Conservation (phyloP, 345 rosid genomes). For the Eutrema japonicum region DNA sequence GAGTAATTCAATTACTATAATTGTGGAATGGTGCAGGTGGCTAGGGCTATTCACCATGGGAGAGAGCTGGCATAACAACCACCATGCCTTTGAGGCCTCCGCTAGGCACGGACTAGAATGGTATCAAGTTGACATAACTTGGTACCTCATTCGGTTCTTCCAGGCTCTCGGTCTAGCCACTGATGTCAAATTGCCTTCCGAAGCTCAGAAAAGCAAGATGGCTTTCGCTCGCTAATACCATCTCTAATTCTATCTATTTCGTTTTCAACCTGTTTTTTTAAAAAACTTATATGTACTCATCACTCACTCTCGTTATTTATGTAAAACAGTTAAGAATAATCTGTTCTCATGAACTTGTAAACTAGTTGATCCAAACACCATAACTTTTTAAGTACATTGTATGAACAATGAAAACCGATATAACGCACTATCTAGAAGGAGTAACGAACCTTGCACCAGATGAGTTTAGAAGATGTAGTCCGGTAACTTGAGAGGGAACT, state of each 20-base stretch:
- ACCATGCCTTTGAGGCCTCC: conserved; percentile 83
- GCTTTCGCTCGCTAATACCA: conserved; percentile 41
- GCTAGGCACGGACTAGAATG: conserved; percentile 86
- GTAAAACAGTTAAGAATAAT: background rate
- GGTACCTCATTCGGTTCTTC: conserved; percentile 67
- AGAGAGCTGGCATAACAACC: conserved; percentile 95
- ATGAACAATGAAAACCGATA: background rate
- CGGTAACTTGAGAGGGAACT: conserved; percentile 61
- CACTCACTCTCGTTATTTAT: background rate
- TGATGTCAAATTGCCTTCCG: conserved; percentile 68
- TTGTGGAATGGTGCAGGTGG: conserved; percentile 57
- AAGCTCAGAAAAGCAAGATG: conserved; percentile 61
- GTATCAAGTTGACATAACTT: conserved; percentile 86
- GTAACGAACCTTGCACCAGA: conserved; percentile 17
- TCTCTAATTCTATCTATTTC: background rate
- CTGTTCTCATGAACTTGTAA: conserved; percentile 11
- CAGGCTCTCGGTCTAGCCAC: conserved; percentile 72
- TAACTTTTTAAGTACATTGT: background rate
- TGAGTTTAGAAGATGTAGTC: conserved; percentile 65
- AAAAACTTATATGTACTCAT: background rate
- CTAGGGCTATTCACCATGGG: conserved; percentile 80
- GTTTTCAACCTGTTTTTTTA: background rate
- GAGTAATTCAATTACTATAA: background rate
- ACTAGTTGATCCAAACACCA: background rate
- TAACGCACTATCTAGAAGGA: conserved; percentile 8